Evolutionary conservation across 2,329 filamentous ascomycete genomes (phyloP), one percentile per base, ranked within the genome.

Genomic region (Orbilia quercus): DNA sequence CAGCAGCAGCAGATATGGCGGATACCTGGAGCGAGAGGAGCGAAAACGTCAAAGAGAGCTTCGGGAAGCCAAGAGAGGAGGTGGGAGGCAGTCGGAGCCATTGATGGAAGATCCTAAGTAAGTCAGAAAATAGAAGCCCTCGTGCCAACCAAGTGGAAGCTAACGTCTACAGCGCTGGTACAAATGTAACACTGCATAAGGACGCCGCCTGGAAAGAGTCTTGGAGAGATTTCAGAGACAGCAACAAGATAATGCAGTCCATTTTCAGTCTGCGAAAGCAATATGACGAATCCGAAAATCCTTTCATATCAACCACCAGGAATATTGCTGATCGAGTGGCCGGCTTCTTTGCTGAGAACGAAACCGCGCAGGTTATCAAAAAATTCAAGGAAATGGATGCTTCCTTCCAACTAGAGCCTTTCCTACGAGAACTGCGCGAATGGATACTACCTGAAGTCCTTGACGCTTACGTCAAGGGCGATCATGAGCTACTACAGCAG

Each of bases 261-360:
- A 83, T 97, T 74, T 97, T 96, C 82, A 88, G 85, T 79, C 87
- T 96, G 82, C 93, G 94, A 82, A 88, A 87, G 65, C 89, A 89
- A 65, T 98, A 98, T 83, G 90, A 96, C 77, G 95, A 99, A 82
- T 98, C 95, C 9, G 95, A 99, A 80, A 99, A 99, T 81, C 94
- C 95, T 5, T 85, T 99, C 45, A 91, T 99, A 75, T 91, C 89
- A 50, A 98, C 94, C 0, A 95, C 93, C 0, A 90, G 95, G 79
- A 92, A 91, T 80, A 96, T 99, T 77, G 94, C 93, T 31, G 95
- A 99, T 81, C 88, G 90, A 67, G 88, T 99, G 40, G 92, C 91
- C 50, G 92, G 95, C 25, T 99, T 97, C 83, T 99, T 99, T 77
- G 95, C 95, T 75, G 95, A 99, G 82, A 99, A 98, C 81, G 95